These are phyloP conservation scores for Pichia exigua DNA, from an alignment of 805 yeast species.

Conservation along the genomic window DNA sequence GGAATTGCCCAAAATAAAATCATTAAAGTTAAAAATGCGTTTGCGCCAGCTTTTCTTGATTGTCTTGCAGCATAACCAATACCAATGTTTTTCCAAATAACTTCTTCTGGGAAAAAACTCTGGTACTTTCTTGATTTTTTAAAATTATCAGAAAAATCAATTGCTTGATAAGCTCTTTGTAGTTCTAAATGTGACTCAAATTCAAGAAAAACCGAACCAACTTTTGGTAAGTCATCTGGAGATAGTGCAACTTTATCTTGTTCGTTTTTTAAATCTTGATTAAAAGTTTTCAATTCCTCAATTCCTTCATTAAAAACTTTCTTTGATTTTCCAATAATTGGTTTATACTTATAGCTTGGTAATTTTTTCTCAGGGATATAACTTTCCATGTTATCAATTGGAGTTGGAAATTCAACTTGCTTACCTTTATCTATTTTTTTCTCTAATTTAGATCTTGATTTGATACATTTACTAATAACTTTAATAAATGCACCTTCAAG, in stretches of 20 bases:
- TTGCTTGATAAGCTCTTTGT: slow-evolving; percentile 82
- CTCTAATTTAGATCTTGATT: slow-evolving; percentile 43
- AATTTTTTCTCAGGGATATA: slow-evolving; percentile 69
- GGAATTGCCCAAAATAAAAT: slow-evolving; percentile 94
- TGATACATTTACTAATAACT: slow-evolving; percentile 52
- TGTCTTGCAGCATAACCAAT: slow-evolving; percentile 50
- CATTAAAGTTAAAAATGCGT: slow-evolving; percentile 52
- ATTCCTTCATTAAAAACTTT: slow-evolving; percentile 71
- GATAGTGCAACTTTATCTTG: slow-evolving; percentile 39
- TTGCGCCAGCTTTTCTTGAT: slow-evolving; percentile 50
- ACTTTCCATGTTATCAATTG: slow-evolving; percentile 47
- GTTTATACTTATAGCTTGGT: slow-evolving; percentile 72
- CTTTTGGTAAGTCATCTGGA: slow-evolving; percentile 39
- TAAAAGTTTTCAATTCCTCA: slow-evolving; percentile 60
- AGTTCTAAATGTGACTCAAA: slow-evolving; percentile 81
- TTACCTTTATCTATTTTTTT: slow-evolving; percentile 35
- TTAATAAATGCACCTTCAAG: slow-evolving; percentile 61
- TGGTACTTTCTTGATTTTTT: slow-evolving; percentile 42
- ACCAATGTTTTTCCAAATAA: slow-evolving; percentile 74
- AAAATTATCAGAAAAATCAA: slow-evolving; percentile 44
- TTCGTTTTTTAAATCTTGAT: slow-evolving; percentile 49
- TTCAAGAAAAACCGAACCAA: slow-evolving; percentile 70
- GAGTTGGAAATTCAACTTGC: slow-evolving; percentile 45
- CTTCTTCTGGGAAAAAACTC: slow-evolving; percentile 72
- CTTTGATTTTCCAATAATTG: slow-evolving; percentile 74